A percentile compares a stretch with the other conserved stretches of the same genome.
These are phyloP conservation scores for Taphrina wiesneri DNA, from an alignment of 1,139 yeast species.

Conservation along the genomic window DNA sequence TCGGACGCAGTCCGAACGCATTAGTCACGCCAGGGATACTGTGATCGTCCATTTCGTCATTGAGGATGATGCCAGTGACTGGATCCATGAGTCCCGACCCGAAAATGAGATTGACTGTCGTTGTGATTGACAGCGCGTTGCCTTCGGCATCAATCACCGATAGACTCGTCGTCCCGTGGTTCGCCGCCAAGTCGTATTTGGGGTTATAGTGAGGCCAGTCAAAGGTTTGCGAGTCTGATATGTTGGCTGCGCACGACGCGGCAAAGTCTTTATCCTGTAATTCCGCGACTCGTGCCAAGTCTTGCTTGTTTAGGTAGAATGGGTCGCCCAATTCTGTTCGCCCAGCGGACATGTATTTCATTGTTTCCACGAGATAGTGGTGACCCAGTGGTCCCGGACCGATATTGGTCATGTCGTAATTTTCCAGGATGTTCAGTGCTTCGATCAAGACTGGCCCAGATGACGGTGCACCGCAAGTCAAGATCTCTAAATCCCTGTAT, in stretches of 20 bases:
- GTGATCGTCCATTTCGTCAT: constrained; percentile 88
- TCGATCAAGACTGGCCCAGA: constrained; percentile 80
- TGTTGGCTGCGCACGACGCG: constrained; percentile 50
- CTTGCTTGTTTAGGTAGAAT: constrained; percentile 44
- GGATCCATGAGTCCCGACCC: constrained; percentile 84
- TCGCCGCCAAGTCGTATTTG: constrained; percentile 43
- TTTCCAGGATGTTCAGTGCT: constrained; percentile 65
- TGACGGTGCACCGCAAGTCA: constrained; percentile 74
- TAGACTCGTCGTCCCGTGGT: constrained; percentile 35
- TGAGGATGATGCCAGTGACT: constrained; percentile 75
- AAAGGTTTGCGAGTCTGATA: constrained; percentile 59
- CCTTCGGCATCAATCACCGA: constrained; percentile 43
- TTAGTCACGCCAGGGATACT: constrained; percentile 69
- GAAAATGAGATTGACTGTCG: constrained; percentile 80
- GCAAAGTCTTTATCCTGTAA: constrained; percentile 59
- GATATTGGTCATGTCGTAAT: constrained; percentile 44
- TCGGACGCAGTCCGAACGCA: constrained; percentile 78
- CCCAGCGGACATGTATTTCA: constrained; percentile 92
- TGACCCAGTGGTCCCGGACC: constrained; percentile 50
- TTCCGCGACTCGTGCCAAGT: constrained; percentile 45
- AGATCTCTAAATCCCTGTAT: constrained; percentile 55
- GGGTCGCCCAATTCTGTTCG: constrained; percentile 79
- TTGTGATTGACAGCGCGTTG: constrained; percentile 81
- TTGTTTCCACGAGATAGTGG: constrained; percentile 62
- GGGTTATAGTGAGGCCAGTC: constrained; percentile 78